These are phyloP conservation scores for Mariannaea sp. DNA, from an alignment of 2,329 filamentous ascomycete species.

Conservation along the genomic window DNA sequence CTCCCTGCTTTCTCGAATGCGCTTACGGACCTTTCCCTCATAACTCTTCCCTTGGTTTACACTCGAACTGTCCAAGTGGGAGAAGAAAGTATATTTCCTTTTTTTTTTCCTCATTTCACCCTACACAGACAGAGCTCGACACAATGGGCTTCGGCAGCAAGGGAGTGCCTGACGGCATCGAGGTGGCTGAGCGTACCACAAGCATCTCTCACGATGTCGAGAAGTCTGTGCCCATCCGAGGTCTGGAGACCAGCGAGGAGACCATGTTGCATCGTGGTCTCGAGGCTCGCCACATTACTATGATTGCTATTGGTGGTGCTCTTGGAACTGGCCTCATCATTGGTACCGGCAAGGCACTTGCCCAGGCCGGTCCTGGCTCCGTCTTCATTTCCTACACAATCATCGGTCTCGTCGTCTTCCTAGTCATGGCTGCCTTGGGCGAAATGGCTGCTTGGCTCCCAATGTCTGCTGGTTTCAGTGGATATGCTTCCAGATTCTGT, in stretches of 20 bases:
- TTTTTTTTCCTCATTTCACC: too few species aligned
- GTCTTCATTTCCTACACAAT: conserved; percentile 73
- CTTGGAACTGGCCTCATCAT: conserved; percentile 77
- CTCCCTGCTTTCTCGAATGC: background rate
- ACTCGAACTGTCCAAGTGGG: background rate
- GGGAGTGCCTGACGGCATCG: background rate
- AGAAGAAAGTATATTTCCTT: too few species aligned
- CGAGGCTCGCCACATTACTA: conserved; percentile 59
- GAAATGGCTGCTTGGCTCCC: conserved; percentile 87
- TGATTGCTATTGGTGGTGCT: conserved; percentile 74
- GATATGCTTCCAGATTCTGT: conserved; percentile 78
- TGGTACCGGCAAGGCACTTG: conserved; percentile 62
- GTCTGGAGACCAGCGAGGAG: conserved; percentile 25
- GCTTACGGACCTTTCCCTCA: too few species aligned
- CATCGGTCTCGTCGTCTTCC: conserved; percentile 73
- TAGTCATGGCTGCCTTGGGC: conserved; percentile 80
- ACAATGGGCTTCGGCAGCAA: background rate
- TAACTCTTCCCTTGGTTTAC: background rate
- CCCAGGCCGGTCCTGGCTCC: conserved; percentile 63
- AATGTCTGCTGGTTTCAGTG: conserved; percentile 76
- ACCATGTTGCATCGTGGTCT: conserved; percentile 57
- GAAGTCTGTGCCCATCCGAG: background rate
- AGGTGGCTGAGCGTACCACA: background rate
- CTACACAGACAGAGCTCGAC: background rate
- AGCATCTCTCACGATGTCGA: background rate